Evolutionary conservation across 306 rosid genomes (phyloP), one percentile per base, ranked within the genome.

Genomic region (Rubus parviflorus): DNA sequence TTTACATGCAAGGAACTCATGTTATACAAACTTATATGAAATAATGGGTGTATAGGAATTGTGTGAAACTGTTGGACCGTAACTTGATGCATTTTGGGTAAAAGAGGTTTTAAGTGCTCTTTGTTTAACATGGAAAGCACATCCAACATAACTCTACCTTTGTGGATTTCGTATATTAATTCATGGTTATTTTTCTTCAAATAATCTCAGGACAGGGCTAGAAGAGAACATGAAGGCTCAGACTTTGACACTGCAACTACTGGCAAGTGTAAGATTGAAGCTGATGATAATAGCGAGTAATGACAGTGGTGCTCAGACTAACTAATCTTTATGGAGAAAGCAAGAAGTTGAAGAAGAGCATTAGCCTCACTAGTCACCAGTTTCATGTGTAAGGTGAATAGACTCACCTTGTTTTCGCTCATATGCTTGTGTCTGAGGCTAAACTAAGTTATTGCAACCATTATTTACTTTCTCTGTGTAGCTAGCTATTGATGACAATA

Each of bases 231-330:
- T 76, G 62, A n/a, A 20, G 62, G 1, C 14, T 11, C 12, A 56
- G 35, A n/a, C 30, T n/a, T 4, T 56, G 23, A 56, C 4, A 3
- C 62, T 20, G 85, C 62, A 56, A 8, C 35, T 56, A 56, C 9
- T 4, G 3, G 35, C 14, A 53, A 86, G 13, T 20, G 79, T 20
- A 9, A 56, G 35, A 56, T 20, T 83, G 85, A 88, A 86, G 83
- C 85, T 0, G 92, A 85, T 20, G 89, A 86, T 57, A 81, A 88
- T 25, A 83, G 91, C 5, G 81, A 85, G 5, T 51, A 9, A 85
- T 62, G 93, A 89, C 83, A 89, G 91, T 70, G 70, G 85, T 47
- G 84, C 82, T 60, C 89, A 77, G 73, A 58, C 79, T 43, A 85
- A 56, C 46, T 66, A 42, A 38, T 73, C 81, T 22, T 49, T 73